Conservation (phyloP, 495 filamentous ascomycete genomes). For the Pyrenopolyporus hunteri region DNA sequence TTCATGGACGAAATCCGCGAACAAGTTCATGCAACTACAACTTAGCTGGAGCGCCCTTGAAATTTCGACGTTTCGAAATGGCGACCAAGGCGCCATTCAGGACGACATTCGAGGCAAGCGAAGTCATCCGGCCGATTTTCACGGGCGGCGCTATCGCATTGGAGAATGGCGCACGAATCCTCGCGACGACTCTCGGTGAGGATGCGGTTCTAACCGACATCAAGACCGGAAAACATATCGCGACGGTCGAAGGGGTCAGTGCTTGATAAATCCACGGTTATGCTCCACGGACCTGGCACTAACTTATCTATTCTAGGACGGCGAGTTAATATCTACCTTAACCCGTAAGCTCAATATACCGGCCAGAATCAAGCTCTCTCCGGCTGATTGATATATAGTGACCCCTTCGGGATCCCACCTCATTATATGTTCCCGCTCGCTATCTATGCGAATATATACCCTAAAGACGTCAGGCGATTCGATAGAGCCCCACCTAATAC, state of each 20-base stretch:
- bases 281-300: neutral
- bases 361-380: neutral
- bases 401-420: constrained; percentile 87
- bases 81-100: constrained; percentile 59
- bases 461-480: constrained; percentile 61
- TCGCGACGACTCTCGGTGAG: constrained; percentile 86
- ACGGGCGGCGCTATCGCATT: constrained; percentile 88
- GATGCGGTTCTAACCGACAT: constrained; percentile 88
- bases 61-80: constrained; percentile 43
- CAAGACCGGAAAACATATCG: constrained; percentile 78
- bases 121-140: constrained; percentile 89
- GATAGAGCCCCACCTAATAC: constrained; percentile 70
- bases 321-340: constrained; percentile 86
- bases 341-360: constrained; percentile 61
- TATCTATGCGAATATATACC: constrained; percentile 90
- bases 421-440: constrained; percentile 87
- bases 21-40: constrained; percentile 4
- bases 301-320: constrained; percentile 67
- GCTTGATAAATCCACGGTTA: neutral
- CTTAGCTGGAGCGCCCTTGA: neutral
- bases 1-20: constrained; percentile 28
- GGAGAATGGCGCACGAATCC: constrained; percentile 77
- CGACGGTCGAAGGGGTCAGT: constrained; percentile 86
- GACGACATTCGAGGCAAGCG: constrained; percentile 84
- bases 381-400: constrained; percentile 56